These are phyloP conservation scores for Diaporthe sp. DNA, from an alignment of 2,329 filamentous ascomycete species.

Conservation along the genomic window DNA sequence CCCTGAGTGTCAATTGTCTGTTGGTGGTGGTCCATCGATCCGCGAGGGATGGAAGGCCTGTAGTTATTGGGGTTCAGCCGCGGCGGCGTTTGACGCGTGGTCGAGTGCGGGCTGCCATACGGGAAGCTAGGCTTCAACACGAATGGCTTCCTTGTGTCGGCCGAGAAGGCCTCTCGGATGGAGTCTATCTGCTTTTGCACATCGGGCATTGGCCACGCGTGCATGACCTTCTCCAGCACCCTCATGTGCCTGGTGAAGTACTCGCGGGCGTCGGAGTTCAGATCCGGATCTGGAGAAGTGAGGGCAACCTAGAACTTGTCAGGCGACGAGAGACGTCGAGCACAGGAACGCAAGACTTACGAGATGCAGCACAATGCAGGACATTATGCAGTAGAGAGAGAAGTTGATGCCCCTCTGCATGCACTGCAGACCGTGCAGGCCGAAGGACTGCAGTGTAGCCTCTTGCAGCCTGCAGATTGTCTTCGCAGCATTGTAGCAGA, in stretches of 20 bases:
- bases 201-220: constrained; percentile 88
- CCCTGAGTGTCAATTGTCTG: constrained; percentile 65
- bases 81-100: constrained; percentile 73
- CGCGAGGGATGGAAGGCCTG: constrained; percentile 58
- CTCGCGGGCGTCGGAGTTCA: constrained; percentile 85
- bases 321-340: constrained; percentile 34
- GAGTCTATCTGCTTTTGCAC: constrained; percentile 92
- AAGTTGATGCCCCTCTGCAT: constrained; percentile 97
- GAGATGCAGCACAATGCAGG: constrained; percentile 92
- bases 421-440: constrained; percentile 83
- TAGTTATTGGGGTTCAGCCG: constrained; percentile 59
- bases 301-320: constrained; percentile 80
- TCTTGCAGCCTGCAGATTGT: constrained; percentile 89
- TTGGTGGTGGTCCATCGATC: constrained; percentile 65
- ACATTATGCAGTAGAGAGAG: constrained; percentile 91
- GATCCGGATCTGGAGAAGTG: constrained; percentile 90
- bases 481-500: constrained; percentile 88
- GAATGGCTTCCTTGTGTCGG: constrained; percentile 86
- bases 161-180: constrained; percentile 90
- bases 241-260: constrained; percentile 96
- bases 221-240: constrained; percentile 86
- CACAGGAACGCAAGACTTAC: constrained; percentile 66
- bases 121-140: constrained; percentile 90
- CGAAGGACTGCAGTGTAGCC: constrained; percentile 80
- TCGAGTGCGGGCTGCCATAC: constrained; percentile 81